Evolutionary conservation across 495 filamentous ascomycete genomes (phyloP).

Genomic region (Aspergillus ellipticus): DNA sequence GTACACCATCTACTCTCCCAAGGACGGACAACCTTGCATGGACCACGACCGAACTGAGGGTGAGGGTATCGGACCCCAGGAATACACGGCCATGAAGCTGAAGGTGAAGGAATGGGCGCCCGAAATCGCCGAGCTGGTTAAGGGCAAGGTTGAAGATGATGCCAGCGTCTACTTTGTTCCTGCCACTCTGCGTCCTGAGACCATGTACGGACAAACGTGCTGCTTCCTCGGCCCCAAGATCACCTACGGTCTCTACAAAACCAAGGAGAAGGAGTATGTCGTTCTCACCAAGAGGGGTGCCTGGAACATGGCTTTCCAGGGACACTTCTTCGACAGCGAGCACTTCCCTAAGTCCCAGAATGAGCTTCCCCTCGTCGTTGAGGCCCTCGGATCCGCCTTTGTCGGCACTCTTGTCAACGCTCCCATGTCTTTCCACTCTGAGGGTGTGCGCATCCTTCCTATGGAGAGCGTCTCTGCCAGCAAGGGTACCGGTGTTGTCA

Average conservation of each 20-base stretch:
- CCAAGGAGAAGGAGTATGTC: constrained; percentile 78
- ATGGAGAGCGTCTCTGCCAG: constrained; percentile 90
- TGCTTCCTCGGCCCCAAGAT: constrained; percentile 93
- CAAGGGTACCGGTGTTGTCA: constrained; percentile 96
- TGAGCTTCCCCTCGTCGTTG: constrained; percentile 52
- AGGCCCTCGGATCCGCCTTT: constrained; percentile 71
- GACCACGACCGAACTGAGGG: constrained; percentile 92
- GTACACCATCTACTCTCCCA: constrained; percentile 93
- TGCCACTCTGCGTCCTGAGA: constrained; percentile 90
- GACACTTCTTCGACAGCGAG: constrained; percentile 71
- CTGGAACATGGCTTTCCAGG: constrained; percentile 95
- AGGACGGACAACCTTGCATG: constrained; percentile 97
- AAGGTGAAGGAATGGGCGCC: constrained; percentile 85
- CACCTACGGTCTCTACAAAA: constrained; percentile 85
- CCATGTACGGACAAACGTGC: constrained; percentile 96
- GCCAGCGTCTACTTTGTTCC: constrained; percentile 86
- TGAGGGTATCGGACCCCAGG: constrained; percentile 84
- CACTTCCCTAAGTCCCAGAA: constrained; percentile 62
- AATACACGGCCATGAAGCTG: constrained; percentile 90
- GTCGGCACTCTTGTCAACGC: constrained; percentile 84
- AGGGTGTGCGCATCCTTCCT: constrained; percentile 81
- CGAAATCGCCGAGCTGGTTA: constrained; percentile 60
- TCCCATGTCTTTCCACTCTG: constrained; percentile 81
- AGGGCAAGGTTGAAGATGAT: constrained; percentile 73
- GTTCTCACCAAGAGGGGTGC: constrained; percentile 83